phyloP scores from a whole-genome alignment of 2,329 filamentous ascomycete species.

The Hymenoscyphus scutula region DNA sequence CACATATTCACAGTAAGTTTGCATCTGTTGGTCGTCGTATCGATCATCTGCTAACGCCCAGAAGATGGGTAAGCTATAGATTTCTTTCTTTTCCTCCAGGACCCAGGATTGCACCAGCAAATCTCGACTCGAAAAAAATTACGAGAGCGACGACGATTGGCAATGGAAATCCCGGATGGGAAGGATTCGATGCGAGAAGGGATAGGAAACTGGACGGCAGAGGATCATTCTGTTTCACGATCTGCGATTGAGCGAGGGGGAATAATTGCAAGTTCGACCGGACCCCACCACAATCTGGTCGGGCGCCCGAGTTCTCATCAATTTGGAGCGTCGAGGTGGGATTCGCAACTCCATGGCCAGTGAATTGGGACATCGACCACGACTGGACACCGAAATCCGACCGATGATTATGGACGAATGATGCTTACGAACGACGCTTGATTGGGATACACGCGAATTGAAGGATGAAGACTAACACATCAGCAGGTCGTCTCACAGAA shows the following conservation, averaged over 20 bases:
- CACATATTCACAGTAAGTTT: constrained; percentile 48
- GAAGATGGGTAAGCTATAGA: constrained; percentile 60
- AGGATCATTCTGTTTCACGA: background rate
- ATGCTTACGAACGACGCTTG: background rate
- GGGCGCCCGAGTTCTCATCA: too few species aligned
- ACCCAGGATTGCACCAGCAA: constrained; percentile 12
- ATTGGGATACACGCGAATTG: background rate
- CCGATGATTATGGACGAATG: background rate
- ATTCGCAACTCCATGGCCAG: background rate
- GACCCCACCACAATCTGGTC: background rate
- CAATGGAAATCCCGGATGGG: background rate
- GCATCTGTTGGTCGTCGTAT: constrained; percentile 21
- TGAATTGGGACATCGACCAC: background rate
- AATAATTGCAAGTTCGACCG: background rate
- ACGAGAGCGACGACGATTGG: background rate
- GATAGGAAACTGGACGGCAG: background rate
- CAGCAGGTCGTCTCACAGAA: constrained; percentile 94
- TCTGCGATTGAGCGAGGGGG: background rate
- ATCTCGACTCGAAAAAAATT: constrained; percentile 10
- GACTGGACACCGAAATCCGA: background rate
- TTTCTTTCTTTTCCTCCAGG: constrained; percentile 26
- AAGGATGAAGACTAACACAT: constrained; percentile 30
- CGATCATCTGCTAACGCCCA: constrained; percentile 35
- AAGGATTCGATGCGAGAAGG: background rate
- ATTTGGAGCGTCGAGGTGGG: background rate